phyloP scores from a whole-genome alignment of 179 eudicot genomes.

The Silene vulgaris region DNA sequence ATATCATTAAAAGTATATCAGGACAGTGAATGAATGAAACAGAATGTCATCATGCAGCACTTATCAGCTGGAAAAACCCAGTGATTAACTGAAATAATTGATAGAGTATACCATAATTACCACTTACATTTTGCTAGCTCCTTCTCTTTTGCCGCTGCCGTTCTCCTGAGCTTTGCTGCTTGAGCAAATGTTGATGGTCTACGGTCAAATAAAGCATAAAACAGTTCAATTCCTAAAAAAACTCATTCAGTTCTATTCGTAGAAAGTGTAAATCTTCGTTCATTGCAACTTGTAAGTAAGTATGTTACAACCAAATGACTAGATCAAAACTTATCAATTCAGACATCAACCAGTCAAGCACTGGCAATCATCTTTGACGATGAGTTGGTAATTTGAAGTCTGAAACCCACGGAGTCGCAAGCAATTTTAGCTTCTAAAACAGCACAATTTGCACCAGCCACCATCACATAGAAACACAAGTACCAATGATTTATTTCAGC shows the following conservation, averaged over 20 bases:
- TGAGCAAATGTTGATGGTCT: constrained; percentile 99
- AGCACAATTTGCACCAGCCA: neutral
- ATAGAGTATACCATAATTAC: neutral
- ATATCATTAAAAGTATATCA: neutral
- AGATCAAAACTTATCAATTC: neutral
- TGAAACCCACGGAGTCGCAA: no score
- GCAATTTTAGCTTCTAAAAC: neutral
- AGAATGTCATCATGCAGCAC: neutral
- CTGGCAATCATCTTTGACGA: neutral
- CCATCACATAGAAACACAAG: neutral
- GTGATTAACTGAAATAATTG: neutral
- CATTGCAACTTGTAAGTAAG: neutral
- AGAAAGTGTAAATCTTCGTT: neutral
- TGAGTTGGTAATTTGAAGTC: no score
- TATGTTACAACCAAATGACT: neutral
- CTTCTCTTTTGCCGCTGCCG: constrained; percentile 81
- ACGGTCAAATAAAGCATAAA: constrained; percentile 16
- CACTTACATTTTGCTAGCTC: constrained; percentile 83
- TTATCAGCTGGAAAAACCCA: neutral
- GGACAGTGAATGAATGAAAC: neutral
- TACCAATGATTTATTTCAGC: neutral
- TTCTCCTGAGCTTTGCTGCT: constrained; percentile 92
- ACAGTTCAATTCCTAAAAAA: neutral
- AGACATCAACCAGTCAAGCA: neutral
- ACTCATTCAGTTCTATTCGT: neutral